These are phyloP conservation scores for Erodium moschatum DNA, from an alignment of 441 rosid genomes.

Conservation along the genomic window DNA sequence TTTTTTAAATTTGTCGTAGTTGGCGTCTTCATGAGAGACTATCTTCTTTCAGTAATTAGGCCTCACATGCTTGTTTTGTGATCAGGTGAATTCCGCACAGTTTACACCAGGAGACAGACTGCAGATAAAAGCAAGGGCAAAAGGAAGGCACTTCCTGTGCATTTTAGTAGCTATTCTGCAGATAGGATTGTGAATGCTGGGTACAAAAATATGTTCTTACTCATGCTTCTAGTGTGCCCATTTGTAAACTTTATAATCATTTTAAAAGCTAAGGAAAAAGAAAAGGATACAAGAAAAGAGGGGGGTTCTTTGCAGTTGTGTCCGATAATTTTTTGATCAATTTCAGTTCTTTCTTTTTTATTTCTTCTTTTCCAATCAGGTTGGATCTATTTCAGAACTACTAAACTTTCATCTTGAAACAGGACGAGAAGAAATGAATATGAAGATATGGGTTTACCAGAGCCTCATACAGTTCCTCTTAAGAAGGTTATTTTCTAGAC, in stretches of 20 bases:
- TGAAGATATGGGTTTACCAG: not conserved
- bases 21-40: not conserved
- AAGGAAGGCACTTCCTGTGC: not conserved
- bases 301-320: no score
- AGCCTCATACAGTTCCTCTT: not conserved
- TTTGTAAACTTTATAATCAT: not conserved
- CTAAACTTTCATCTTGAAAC: not conserved
- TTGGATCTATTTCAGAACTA: not conserved
- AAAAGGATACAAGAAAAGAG: no score
- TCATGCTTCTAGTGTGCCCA: not conserved
- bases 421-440: not conserved
- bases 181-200: not conserved
- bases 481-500: not conserved
- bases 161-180: not conserved
- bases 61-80: not conserved
- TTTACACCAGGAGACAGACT: not conserved
- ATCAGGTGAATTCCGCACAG: not conserved
- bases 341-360: not conserved
- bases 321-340: not conserved
- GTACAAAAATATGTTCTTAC: not conserved
- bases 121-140: not conserved
- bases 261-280: not conserved
- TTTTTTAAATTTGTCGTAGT: not conserved
- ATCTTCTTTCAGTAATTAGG: not conserved
- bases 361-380: not conserved